Conservation (phyloP, 345 rosid species). For the Heritiera fomes region DNA sequence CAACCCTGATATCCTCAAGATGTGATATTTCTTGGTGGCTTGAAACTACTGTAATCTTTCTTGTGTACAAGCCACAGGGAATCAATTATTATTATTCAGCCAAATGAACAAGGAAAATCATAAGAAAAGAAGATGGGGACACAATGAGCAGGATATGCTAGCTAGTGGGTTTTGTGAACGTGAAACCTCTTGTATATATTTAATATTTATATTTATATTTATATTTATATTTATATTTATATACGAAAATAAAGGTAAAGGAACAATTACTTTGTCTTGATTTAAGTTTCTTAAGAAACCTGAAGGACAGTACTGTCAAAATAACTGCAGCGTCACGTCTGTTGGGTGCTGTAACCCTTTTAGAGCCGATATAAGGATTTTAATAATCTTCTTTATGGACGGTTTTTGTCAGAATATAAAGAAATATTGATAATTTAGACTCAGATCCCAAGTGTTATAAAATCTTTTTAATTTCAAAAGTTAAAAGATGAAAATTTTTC, state of each 20-base stretch:
- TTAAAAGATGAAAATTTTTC: too few relatives aligned
- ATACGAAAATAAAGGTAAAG: not conserved
- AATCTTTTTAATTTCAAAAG: too few relatives aligned
- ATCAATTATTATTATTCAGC: not conserved
- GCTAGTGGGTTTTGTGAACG: not conserved
- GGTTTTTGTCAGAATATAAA: too few relatives aligned
- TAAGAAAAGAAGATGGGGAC: not conserved
- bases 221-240: not conserved
- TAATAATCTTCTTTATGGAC: too few relatives aligned
- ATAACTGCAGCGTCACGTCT: too few relatives aligned
- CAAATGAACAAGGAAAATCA: not conserved
- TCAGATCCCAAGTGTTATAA: too few relatives aligned
- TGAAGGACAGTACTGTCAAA: too few relatives aligned
- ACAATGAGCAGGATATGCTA: conserved; percentile 3
- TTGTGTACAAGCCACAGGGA: not conserved
- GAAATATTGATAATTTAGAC: too few relatives aligned
- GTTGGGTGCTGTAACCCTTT: too few relatives aligned
- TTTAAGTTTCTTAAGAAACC: not conserved
- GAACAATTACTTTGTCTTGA: not conserved
- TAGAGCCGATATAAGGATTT: too few relatives aligned
- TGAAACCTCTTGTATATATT: conserved; percentile 13
- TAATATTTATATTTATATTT: not conserved
- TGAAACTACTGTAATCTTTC: conserved; percentile 11
- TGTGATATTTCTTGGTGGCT: conserved; percentile 6
- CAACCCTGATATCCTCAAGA: conserved; percentile 23